These are phyloP conservation scores for Oxytropis ochrocephala DNA, from an alignment of 306 rosid species.

Conservation along the genomic window DNA sequence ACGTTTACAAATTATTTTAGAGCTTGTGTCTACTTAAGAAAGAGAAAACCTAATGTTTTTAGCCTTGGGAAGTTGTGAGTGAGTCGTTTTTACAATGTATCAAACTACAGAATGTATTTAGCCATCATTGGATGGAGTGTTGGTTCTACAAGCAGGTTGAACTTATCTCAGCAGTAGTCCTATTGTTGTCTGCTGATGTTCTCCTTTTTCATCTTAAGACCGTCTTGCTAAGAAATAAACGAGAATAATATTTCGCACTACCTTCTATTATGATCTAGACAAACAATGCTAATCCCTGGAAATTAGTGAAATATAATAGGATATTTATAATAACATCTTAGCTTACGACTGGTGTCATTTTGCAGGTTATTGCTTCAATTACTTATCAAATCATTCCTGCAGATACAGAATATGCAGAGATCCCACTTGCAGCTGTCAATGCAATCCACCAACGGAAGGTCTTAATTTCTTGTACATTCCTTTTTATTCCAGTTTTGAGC, in stretches of 20 bases:
- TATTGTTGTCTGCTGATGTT: neutral
- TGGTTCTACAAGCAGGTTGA: neutral
- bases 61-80: neutral
- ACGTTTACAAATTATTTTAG: neutral
- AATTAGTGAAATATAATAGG: neutral
- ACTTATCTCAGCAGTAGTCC: neutral
- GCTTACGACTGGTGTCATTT: neutral
- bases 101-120: neutral
- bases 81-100: neutral
- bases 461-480: neutral
- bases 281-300: neutral
- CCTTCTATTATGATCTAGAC: slow-evolving; percentile 2
- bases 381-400: slow-evolving; percentile 84
- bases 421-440: slow-evolving; percentile 82
- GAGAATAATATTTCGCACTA: neutral
- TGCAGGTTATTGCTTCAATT: slow-evolving; percentile 79
- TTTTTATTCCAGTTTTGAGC: neutral
- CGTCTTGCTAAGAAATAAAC: neutral
- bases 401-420: slow-evolving; percentile 85
- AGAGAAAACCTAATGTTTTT: neutral
- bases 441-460: slow-evolving; percentile 69
- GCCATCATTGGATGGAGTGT: neutral
- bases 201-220: slow-evolving; percentile 11
- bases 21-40: neutral
- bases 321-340: neutral